Base-by-base conservation (phyloP, 257 asterid genomes). In the Cinchona pubescens region DNA sequence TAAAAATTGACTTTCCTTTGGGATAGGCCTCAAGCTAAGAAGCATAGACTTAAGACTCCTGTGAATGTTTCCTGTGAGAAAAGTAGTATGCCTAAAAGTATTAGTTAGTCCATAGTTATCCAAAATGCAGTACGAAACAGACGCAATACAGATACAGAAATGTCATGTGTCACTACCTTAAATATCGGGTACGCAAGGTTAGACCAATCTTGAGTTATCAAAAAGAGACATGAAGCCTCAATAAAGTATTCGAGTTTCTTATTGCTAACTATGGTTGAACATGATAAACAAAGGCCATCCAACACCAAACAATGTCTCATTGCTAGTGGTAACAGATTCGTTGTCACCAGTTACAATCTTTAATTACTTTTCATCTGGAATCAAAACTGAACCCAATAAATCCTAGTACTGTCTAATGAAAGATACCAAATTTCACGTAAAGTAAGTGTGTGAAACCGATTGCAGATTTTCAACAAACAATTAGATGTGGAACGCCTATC, bases 361-460 rank as follows among this genome's bases (percentile, higher is more conserved):
- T n/a, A n/a, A n/a, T n/a, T 21, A 35, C n/a, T 23, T 71, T 63
- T 63, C 29, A 7, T 27, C 13, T 10, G 51, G 1, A 38, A 19
- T 66, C 69, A 63, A 35, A 63, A 15, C 27, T 63, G 69, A 37
- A 35, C 60, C 60, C 13, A 63, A 63, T 27, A 23, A 72, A 7
- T 37, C 53, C 76, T 37, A 38, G 56, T 64, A 72, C 76, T 37
- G 76, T 16, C 59, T 2, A 38, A 37, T 37, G 34, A 71, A 37
- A 35, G 49, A 23, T 51, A 14, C 75, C 75, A 55, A 55, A 7
- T n/a, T 38, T 29, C 27, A 12, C 3, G 37, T 23, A 29, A 65
- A 37, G 70, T 27, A 0, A 19, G 48, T 37, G 29, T 1, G 27
- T 11, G 75, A 71, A 71, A 51, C 64, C 21, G 64, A 70, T 2